Evolutionary conservation across 345 rosid genomes (phyloP).

Genomic region (Pseudoturritis turrita): DNA sequence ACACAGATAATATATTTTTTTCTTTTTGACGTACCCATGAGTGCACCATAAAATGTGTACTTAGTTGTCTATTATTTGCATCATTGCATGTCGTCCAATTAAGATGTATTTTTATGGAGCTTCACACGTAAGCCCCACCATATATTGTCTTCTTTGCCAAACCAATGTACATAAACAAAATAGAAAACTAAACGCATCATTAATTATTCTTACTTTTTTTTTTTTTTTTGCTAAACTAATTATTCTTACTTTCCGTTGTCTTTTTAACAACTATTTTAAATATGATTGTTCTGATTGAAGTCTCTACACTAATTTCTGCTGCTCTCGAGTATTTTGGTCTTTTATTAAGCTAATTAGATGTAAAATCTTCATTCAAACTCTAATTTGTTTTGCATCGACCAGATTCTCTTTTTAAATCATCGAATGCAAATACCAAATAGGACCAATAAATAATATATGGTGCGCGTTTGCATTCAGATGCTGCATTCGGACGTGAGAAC

Average conservation of each 20-base stretch:
- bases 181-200: conserved; percentile 1
- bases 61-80: conserved; percentile 4
- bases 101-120: conserved; percentile 5
- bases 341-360: too few relatives aligned
- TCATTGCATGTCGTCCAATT: conserved; percentile 28
- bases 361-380: too few relatives aligned
- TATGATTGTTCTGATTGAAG: not conserved
- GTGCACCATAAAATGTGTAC: conserved; percentile 15
- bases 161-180: not conserved
- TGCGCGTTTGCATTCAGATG: too few relatives aligned
- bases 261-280: not conserved
- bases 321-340: too few relatives aligned
- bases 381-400: too few relatives aligned
- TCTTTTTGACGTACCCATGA: not conserved
- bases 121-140: conserved; percentile 32
- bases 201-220: not conserved
- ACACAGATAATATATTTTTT: not conserved
- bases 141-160: conserved; percentile 18
- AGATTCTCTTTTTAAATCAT: too few relatives aligned
- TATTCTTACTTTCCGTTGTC: not conserved
- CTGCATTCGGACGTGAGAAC: too few relatives aligned
- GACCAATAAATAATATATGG: too few relatives aligned
- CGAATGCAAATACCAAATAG: too few relatives aligned
- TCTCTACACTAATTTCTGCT: too few relatives aligned
- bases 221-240: not conserved